These are phyloP conservation scores for Gracilariopsis chorda DNA, from an alignment of 23 red algal species.

Conservation along the genomic window DNA sequence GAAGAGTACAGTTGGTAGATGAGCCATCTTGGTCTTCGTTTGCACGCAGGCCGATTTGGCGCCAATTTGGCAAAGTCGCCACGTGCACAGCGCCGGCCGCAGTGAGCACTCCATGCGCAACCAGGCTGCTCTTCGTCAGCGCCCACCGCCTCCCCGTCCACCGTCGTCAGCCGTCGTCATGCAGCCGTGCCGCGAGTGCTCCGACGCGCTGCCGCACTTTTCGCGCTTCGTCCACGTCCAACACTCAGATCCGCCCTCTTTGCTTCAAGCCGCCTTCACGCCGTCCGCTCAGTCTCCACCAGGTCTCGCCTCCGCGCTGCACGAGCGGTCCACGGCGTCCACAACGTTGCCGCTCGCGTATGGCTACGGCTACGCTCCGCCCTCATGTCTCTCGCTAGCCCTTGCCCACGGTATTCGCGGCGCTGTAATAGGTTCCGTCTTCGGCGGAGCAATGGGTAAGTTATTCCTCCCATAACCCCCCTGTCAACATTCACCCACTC, in stretches of 20 bases:
- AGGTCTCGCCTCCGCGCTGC: background rate
- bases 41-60: no score
- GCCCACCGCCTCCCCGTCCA: background rate
- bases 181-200: background rate
- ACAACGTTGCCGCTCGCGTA: background rate
- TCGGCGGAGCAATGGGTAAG: slow-evolving; percentile 47
- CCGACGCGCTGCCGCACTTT: background rate
- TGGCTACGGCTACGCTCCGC: background rate
- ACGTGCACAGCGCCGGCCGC: no score
- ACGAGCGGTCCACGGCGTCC: background rate
- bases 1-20: no score
- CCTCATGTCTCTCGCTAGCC: slow-evolving; percentile 15
- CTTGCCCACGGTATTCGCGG: slow-evolving; percentile 45
- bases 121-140: no score
- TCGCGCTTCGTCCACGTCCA: background rate
- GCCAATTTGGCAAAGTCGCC: no score
- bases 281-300: background rate
- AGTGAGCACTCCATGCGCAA: no score
- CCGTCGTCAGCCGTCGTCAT: background rate
- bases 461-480: background rate
- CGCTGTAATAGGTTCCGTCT: slow-evolving; percentile 36
- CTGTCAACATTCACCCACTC: background rate
- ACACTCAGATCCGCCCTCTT: background rate
- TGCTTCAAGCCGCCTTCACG: background rate
- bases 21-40: no score